Base-by-base conservation (phyloP, 2,329 filamentous ascomycete genomes). In the Xylariaceae sp. region DNA sequence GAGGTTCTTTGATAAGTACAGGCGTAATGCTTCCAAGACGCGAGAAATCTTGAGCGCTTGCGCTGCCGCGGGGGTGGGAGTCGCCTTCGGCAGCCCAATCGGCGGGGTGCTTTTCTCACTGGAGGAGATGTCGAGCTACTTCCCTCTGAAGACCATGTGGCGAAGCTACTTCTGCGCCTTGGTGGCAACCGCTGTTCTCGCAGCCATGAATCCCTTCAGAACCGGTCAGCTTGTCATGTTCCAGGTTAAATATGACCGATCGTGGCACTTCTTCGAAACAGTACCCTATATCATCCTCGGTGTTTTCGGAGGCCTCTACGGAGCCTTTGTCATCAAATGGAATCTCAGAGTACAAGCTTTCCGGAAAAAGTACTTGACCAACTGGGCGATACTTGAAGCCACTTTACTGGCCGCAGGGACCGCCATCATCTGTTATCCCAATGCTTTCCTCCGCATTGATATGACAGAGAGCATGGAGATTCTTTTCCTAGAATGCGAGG, bases 381-480 rank as follows among this genome's bases (percentile, higher is more conserved):
- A 87, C 48, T 93, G 94, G 63, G 85, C 90, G 6, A 79, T 97
- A 24, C 74, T 90, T 3, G 93, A 98, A 64, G 87, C 89, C 0
- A 90, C 89, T 1, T 65, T 95, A 13, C 69, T 98, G 31, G 90
- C 93, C 1, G 79, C 83, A 0, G 76, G 81, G 7, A 98, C 93
- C 3, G 93, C 90, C 9, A 74, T 97, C 18, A 74, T 98, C n/a
- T 96, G 91, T 64, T 98, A 95, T 58, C 93, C 91, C 1, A 98
- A 98, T 55, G 89, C 87, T 63, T 97, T 98, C 51, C 63, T 98
- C 42, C 78, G 88, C 41, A 96, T 97, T 55, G 94, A 98, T 65
- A 97, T 98, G 93, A 96, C 93, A 0, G 91, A 97, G 69, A 95
- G 89, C 69, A 97, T 98, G 93, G 90, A 97, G 62, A 95, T 96